These are phyloP conservation scores for Naganishia cerealis DNA, from an alignment of 1,284 basidiomycete genomes.

Conservation along the genomic window DNA sequence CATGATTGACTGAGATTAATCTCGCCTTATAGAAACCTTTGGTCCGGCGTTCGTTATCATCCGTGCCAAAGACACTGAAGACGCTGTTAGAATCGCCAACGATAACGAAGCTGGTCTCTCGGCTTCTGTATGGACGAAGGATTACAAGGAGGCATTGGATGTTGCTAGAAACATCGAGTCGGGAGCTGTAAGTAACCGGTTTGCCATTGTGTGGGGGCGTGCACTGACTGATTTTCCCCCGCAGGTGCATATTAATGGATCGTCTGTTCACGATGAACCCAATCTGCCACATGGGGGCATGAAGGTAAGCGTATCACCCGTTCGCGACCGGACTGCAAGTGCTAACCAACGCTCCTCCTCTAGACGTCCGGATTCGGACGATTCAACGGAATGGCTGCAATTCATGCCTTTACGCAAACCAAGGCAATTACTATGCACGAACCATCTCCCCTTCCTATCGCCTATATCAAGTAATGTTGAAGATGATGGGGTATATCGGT, in stretches of 20 bases:
- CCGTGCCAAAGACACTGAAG: constrained; percentile 31
- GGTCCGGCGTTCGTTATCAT: constrained; percentile 42
- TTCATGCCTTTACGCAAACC: constrained; percentile 44
- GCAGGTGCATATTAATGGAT: constrained; percentile 47
- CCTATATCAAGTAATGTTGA: constrained; percentile 4
- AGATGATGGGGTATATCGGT: too few relatives aligned
- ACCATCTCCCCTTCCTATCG: constrained; percentile 18
- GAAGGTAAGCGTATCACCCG: constrained; percentile 35
- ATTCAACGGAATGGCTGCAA: constrained; percentile 44
- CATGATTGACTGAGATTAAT: background rate
- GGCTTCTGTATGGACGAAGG: constrained; percentile 61
- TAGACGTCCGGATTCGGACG: constrained; percentile 44
- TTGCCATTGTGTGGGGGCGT: background rate
- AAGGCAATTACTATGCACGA: constrained; percentile 30
- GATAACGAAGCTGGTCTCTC: constrained; percentile 61
- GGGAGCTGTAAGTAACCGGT: constrained; percentile 40
- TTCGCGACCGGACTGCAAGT: constrained; percentile 15
- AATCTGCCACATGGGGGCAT: constrained; percentile 46
- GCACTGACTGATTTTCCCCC: background rate
- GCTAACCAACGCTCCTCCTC: constrained; percentile 35
- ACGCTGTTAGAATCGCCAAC: constrained; percentile 52
- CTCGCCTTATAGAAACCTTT: constrained; percentile 42
- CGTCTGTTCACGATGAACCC: constrained; percentile 47
- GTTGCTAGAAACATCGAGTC: constrained; percentile 58
- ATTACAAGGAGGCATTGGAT: constrained; percentile 58